Percentiles rank a stretch among this genome's conserved stretches.
Conservation (phyloP, 305 asterid genomes). For the Rubia balearica region DNA sequence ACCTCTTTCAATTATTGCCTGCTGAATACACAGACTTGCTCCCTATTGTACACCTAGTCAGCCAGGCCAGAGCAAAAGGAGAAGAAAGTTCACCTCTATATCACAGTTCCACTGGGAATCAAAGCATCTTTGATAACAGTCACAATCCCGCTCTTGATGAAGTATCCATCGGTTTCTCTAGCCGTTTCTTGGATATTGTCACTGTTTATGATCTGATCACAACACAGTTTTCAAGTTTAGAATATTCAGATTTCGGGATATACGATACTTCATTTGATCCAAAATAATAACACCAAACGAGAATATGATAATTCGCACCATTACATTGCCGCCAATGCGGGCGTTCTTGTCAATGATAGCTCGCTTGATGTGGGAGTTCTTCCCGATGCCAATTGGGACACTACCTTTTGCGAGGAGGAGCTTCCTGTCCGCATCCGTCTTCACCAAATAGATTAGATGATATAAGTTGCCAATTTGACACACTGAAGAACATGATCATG, state of each 20-base stretch:
- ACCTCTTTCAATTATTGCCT: not conserved
- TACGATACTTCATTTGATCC: not conserved
- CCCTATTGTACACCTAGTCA: not conserved
- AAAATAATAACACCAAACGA: not conserved
- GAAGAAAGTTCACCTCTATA: conserved; percentile 27
- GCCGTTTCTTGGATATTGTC: conserved; percentile 91
- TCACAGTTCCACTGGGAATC: conserved; percentile 56
- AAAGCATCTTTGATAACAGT: conserved; percentile 76
- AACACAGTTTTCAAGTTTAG: not conserved
- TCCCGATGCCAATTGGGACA: conserved; percentile 86
- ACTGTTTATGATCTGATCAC: conserved; percentile 53
- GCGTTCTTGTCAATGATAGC: conserved; percentile 95
- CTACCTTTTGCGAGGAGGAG: conserved; percentile 67
- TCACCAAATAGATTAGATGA: conserved; percentile 14
- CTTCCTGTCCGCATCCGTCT: conserved; percentile 77
- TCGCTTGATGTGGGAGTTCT: conserved; percentile 65
- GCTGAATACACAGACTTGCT: conserved; percentile 4
- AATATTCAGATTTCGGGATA: not conserved
- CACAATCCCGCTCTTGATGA: conserved; percentile 80
- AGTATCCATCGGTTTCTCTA: conserved; percentile 76
- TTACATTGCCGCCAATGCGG: conserved; percentile 74
- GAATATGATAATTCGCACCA: conserved; percentile 31
- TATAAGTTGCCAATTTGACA: not conserved
- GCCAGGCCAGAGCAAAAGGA: conserved; percentile 1
- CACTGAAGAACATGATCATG: not conserved